These are phyloP conservation scores for Stagonosporopsis cucurbitacearum DNA, from an alignment of 2,329 filamentous ascomycete genomes.

Conservation along the genomic window DNA sequence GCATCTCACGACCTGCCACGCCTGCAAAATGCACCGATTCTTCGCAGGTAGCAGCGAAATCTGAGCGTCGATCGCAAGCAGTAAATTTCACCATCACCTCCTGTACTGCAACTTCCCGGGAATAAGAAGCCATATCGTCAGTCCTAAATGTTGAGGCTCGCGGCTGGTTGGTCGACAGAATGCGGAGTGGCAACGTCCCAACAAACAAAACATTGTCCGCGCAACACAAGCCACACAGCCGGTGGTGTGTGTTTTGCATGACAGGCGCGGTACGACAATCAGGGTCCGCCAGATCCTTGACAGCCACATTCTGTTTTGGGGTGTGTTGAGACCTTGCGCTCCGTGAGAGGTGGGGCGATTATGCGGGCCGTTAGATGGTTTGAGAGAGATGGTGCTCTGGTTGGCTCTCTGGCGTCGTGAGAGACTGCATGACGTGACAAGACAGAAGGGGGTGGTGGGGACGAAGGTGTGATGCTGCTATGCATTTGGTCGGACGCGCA, in stretches of 20 bases:
- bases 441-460: neutral
- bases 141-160: neutral
- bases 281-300: constrained; percentile 4
- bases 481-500: constrained; percentile 1
- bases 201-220: constrained; percentile 7
- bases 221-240: constrained; percentile 3
- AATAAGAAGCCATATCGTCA: too few relatives aligned
- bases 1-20: neutral
- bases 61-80: neutral
- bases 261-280: constrained; percentile 7
- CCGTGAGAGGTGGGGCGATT: neutral
- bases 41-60: neutral
- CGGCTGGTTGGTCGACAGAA: neutral
- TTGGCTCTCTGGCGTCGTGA: neutral
- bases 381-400: neutral
- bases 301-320: constrained; percentile 12
- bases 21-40: neutral
- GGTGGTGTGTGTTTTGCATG: constrained; percentile 8
- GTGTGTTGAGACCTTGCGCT: constrained; percentile 12
- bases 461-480: constrained; percentile 1
- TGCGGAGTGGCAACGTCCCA: constrained; percentile 17
- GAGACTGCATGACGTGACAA: constrained; percentile 3
- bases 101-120: neutral
- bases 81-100: neutral
- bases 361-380: constrained; percentile 4